Evolutionary conservation across 2,329 filamentous ascomycete species (phyloP), one percentile per base, ranked within the genome.

Genomic region (Microcyclospora tardicrescens): DNA sequence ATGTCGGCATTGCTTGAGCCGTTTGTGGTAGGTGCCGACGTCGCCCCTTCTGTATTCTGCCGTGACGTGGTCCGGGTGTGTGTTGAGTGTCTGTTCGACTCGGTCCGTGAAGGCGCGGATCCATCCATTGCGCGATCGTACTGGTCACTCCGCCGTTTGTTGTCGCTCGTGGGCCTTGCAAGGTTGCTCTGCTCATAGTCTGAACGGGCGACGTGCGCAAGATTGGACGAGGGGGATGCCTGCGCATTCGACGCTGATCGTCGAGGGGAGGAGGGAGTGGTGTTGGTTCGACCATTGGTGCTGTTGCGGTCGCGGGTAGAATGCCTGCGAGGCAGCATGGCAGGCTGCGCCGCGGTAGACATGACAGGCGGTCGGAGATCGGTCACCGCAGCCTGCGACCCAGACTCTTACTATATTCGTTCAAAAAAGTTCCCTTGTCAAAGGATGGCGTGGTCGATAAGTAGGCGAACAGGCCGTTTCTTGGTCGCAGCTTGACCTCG

Each of bases 131-230:
- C 42, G 28, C 71, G 69, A 54, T 84, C 80, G 58, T 71, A 72
- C 52, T 77, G 81, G 43, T 74, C 70, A 64, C 71, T 77, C 63
- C 77, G 72, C 39, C 73, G 76, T 62, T 68, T 71, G 49, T 64
- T 60, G 37, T 61, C 50, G 29, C 43, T 24, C 35, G 36, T 33
- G 2, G 74, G 65, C 38, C 72, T 67, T 52, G 75, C 72, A 65
- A 82, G 61, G 66, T 79, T 79, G 52, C 72, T 68, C 52, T 78
- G 72, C 63, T 89, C 84, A 67, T 78, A 79, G 62, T 91, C 83
- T 60, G 79, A 71, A 54, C 80, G 76, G 40, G 69, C 67, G 50
- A 73, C 68, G 56, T 64, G 66, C 40, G 64, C 64, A 33, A 76
- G 64, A 15, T 15, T 4, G 14, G 14, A 32, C 30, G 30, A 15